Conservation (phyloP, 306 rosid species). For the Castanopsis chinensis region DNA sequence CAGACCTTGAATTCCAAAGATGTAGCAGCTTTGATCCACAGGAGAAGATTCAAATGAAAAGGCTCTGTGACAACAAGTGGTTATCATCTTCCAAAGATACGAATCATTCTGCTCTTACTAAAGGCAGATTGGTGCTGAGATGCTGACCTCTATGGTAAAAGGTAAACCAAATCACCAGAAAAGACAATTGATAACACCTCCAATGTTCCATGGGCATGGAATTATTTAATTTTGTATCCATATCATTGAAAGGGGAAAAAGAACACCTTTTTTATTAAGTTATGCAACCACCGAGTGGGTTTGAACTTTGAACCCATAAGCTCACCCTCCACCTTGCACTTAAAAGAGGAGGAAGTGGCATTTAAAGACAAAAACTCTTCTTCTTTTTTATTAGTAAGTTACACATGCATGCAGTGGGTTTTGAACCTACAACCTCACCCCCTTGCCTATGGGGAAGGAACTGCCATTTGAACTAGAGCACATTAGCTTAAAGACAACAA, state of each 20-base stretch:
- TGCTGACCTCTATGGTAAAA: not conserved
- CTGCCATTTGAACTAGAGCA: too few species aligned
- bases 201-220: not conserved
- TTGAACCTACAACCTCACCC: too few species aligned
- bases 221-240: not conserved
- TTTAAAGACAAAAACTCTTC: too few species aligned
- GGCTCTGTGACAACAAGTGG: not conserved
- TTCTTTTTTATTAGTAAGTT: too few species aligned
- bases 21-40: not conserved
- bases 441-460: too few species aligned
- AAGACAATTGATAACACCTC: not conserved
- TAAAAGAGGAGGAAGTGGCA: too few species aligned
- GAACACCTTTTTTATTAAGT: too few species aligned
- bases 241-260: not conserved
- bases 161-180: not conserved
- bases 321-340: too few species aligned
- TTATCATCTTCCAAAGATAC: not conserved
- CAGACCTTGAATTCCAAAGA: not conserved
- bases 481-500: not conserved
- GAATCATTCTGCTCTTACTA: not conserved
- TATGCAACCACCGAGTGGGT: too few species aligned
- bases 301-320: too few species aligned
- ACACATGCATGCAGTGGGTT: too few species aligned
- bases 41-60: not conserved
- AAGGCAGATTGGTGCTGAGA: not conserved